Base-by-base conservation (phyloP, 805 yeast genomes). In the Teunomyces pallodes region DNA sequence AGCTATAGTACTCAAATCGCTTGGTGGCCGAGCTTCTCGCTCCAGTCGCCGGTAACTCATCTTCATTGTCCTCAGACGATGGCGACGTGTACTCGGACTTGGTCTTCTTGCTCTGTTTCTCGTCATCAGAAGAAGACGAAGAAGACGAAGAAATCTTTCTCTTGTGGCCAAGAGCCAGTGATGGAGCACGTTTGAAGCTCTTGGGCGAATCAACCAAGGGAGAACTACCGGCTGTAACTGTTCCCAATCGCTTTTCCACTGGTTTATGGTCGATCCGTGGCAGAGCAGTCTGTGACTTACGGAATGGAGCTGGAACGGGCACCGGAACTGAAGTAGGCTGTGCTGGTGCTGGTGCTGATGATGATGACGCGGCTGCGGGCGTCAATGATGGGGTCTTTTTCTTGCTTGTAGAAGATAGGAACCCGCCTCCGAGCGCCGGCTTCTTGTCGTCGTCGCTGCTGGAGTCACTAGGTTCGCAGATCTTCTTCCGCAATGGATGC, bases 401-500 rank as follows among this genome's bases (percentile, higher is more conserved):
- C 47, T 51, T 53, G 41, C 49, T 40, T 51, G 50, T 51, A 55
- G 55, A 48, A 36, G 46, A 52, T 44, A 60, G 54, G 46, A 57
- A 52, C 6, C 60, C 62, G 12, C 67, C 65, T 6, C 67, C 69
- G 29, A 46, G 72, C 55, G 52, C 70, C 60, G 46, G 47, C 41
- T 9, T 60, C 62, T 42, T 65, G 53, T 53, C 74, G 73, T 24
- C 60, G 16, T 41, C 48, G 32, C 36, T 36, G 27, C 40, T 47
- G 24, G 38, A 33, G 59, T 28, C 61, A 56, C 61, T 69, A 9
- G 36, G 46, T 9, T 48, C 48, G 42, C 54, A 45, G 45, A 73
- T 60, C 48, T 67, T 69, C 47, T 57, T 66, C 35, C 78, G 55
- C 44, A 72, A 58, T 5, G 78, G 77, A 51, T 73, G 77, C 8